Evolutionary conservation across 192 early-diverging fungal species (phyloP).

Genomic region (Dissophora globulifera): DNA sequence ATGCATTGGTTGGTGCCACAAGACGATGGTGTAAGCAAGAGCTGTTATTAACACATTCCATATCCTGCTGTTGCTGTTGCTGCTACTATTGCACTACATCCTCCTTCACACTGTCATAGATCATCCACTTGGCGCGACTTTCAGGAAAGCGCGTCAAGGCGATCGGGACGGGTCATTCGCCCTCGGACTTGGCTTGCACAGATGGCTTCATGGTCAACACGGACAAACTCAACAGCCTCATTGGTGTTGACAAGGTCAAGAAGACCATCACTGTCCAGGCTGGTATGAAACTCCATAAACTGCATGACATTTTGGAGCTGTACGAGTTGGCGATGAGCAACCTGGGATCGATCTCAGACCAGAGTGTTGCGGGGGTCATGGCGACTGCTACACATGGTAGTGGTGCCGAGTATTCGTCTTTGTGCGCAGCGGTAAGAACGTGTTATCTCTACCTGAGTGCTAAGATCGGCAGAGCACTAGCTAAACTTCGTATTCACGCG

Average conservation of each 20-base stretch:
- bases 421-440: constrained; percentile 69
- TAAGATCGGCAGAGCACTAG: too few relatives aligned
- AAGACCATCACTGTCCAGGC: constrained; percentile 70
- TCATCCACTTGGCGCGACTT: constrained; percentile 53
- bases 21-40: too few relatives aligned
- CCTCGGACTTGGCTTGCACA: constrained; percentile 78
- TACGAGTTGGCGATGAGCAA: constrained; percentile 72
- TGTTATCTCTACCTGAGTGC: too few relatives aligned
- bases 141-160: constrained; percentile 66
- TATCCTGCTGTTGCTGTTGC: too few relatives aligned
- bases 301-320: constrained; percentile 66
- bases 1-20: too few relatives aligned
- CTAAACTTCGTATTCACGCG: too few relatives aligned
- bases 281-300: constrained; percentile 69
- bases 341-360: constrained; percentile 80
- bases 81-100: too few relatives aligned
- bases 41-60: too few relatives aligned
- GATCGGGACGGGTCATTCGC: constrained; percentile 78
- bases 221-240: constrained; percentile 67
- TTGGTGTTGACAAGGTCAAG: constrained; percentile 58
- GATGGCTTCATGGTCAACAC: constrained; percentile 75
- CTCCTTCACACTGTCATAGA: too few relatives aligned
- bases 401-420: constrained; percentile 67
- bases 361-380: constrained; percentile 76
- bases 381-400: constrained; percentile 81